These are phyloP conservation scores for Epithemia pelagica DNA, from an alignment of 108 stramenopile species.

Conservation along the genomic window DNA sequence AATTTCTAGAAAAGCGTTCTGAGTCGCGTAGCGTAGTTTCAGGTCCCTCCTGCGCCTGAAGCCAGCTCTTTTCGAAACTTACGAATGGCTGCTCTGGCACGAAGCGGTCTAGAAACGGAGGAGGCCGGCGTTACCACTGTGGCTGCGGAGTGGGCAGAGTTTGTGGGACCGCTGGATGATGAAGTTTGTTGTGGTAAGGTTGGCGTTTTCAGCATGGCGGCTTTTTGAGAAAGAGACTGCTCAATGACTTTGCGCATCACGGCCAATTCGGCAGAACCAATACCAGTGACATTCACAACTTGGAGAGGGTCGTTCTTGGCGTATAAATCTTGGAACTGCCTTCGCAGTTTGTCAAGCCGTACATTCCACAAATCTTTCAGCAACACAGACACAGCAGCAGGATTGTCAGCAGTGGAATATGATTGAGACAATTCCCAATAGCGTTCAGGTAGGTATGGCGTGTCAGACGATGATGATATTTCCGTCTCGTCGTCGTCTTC, in stretches of 20 bases:
- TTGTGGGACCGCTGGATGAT: not conserved
- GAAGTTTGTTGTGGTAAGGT: not conserved
- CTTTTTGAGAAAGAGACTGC: constrained; percentile 32
- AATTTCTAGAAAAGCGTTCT: too few species aligned
- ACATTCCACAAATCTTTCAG: constrained; percentile 65
- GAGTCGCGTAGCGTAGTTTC: too few species aligned
- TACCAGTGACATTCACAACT: constrained; percentile 62
- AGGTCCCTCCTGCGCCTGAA: too few species aligned
- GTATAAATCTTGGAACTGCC: constrained; percentile 61
- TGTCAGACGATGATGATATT: constrained; percentile 22
- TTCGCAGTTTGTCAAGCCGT: constrained; percentile 69
- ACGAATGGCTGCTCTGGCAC: not conserved
- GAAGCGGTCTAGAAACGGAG: not conserved
- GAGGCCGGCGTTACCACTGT: not conserved
- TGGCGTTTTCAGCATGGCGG: not conserved
- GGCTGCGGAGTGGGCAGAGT: not conserved
- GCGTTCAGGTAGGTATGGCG: constrained; percentile 46
- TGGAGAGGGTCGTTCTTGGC: constrained; percentile 10
- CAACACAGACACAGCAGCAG: constrained; percentile 35
- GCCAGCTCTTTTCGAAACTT: not conserved
- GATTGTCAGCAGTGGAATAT: constrained; percentile 15
- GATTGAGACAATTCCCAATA: constrained; percentile 43
- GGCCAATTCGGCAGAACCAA: constrained; percentile 71
- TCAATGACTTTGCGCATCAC: constrained; percentile 52
- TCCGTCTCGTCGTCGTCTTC: constrained; percentile 15